These are phyloP conservation scores for Leishmania gerbilli DNA, from an alignment of 208 protist genomes.

Conservation along the genomic window DNA sequence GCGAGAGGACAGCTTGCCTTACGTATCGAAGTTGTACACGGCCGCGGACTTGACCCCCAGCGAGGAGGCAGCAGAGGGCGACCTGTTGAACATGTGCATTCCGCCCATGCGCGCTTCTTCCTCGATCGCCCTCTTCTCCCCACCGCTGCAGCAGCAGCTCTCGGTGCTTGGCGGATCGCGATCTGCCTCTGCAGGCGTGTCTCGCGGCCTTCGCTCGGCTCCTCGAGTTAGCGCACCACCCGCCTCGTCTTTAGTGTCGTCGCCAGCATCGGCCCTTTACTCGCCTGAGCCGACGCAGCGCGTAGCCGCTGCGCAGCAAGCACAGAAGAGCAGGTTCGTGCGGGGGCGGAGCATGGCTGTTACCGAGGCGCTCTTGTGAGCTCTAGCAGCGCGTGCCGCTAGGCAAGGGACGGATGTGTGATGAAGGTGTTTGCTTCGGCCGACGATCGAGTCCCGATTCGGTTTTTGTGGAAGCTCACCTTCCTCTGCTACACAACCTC, in stretches of 20 bases:
- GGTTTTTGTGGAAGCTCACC: neutral
- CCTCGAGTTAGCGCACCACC: neutral
- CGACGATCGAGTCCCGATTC: neutral
- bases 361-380: neutral
- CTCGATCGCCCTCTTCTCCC: neutral
- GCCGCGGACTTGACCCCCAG: constrained; percentile 29
- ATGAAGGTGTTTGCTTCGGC: neutral
- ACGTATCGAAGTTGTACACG: constrained; percentile 19
- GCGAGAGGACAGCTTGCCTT: constrained; percentile 25
- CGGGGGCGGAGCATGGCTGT: neutral
- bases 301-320: constrained; percentile 9
- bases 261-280: neutral
- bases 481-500: neutral
- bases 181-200: neutral
- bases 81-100: neutral
- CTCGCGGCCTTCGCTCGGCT: neutral
- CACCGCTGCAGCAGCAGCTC: neutral
- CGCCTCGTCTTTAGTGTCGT: neutral
- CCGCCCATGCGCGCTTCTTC: constrained; percentile 6
- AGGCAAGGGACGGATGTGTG: neutral
- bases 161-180: neutral
- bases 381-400: neutral
- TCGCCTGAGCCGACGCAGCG: neutral
- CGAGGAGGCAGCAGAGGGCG: constrained; percentile 20
- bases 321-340: neutral